A percentile compares a stretch with the other conserved stretches of the same genome.
Conservation (phyloP, 2,329 filamentous ascomycete species). For the Ophiostoma perfectum region DNA sequence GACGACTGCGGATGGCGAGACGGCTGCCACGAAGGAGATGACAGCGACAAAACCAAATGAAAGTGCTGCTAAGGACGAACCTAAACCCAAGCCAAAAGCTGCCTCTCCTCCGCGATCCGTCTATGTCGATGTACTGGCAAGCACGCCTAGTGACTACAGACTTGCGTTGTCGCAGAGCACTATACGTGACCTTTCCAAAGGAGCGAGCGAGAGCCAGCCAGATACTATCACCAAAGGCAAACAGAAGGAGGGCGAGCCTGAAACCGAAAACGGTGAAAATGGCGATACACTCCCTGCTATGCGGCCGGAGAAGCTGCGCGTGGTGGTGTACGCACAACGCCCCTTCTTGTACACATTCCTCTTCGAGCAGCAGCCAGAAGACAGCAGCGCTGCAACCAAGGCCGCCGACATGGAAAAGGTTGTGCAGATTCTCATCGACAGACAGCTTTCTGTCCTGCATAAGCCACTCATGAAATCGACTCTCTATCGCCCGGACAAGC, state of each 20-base stretch:
- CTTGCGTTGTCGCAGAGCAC: background rate
- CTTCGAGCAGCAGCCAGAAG: slow-evolving; percentile 53
- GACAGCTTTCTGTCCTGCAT: slow-evolving; percentile 53
- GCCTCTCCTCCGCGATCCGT: slow-evolving; percentile 54
- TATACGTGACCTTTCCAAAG: background rate
- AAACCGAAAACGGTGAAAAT: background rate
- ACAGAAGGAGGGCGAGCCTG: background rate
- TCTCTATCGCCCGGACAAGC: slow-evolving; percentile 50
- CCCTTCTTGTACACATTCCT: slow-evolving; percentile 76
- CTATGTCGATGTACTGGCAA: slow-evolving; percentile 54
- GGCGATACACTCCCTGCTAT: slow-evolving; percentile 34
- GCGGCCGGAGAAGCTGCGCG: slow-evolving; percentile 53
- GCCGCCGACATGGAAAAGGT: background rate
- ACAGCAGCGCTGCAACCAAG: background rate
- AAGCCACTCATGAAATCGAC: slow-evolving; percentile 54
- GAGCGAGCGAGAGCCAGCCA: background rate
- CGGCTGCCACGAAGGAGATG: background rate
- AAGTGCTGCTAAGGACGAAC: background rate
- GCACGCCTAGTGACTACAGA: slow-evolving; percentile 18
- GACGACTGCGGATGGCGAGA: background rate
- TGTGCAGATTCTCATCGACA: slow-evolving; percentile 21
- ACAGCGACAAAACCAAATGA: background rate
- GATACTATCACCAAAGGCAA: background rate
- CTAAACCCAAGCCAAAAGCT: background rate
- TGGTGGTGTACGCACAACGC: slow-evolving; percentile 66